Conservation (phyloP, 495 filamentous ascomycete species). For the Talaromyces borbonicus region DNA sequence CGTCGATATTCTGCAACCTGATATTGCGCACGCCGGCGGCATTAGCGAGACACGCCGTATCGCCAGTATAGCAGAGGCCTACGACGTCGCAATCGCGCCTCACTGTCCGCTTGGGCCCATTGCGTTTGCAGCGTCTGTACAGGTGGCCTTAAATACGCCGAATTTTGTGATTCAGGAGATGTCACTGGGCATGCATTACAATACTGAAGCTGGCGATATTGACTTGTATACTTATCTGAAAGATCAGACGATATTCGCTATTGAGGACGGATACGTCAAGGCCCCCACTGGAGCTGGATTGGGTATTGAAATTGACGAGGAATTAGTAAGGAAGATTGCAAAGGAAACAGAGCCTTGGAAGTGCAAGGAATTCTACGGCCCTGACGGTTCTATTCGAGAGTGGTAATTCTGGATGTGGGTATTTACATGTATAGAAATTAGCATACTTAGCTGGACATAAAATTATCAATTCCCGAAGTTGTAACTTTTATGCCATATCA, state of each 20-base stretch:
- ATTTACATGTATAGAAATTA: too few relatives aligned
- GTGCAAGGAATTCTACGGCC: conserved; percentile 54
- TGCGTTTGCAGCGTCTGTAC: conserved; percentile 62
- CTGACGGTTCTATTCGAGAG: conserved; percentile 62
- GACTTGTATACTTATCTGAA: conserved; percentile 61
- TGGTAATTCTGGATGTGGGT: conserved; percentile 45
- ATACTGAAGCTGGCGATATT: conserved; percentile 44
- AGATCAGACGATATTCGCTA: conserved; percentile 50
- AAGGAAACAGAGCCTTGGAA: conserved; percentile 45
- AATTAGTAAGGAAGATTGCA: conserved; percentile 45
- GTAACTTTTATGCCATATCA: too few relatives aligned
- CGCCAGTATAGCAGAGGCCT: conserved; percentile 64
- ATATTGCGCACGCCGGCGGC: conserved; percentile 67
- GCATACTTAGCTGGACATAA: too few relatives aligned
- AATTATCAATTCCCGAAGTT: too few relatives aligned
- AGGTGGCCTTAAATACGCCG: conserved; percentile 51
- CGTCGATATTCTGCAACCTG: conserved; percentile 68
- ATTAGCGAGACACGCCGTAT: conserved; percentile 66
- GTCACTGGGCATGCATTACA: conserved; percentile 74
- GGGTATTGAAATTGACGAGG: conserved; percentile 70
- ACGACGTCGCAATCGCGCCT: conserved; percentile 68
- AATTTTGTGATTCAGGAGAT: conserved; percentile 81
- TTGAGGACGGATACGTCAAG: conserved; percentile 59
- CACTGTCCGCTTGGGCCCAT: conserved; percentile 74
- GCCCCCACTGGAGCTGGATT: conserved; percentile 52